Evolutionary conservation across 2,329 filamentous ascomycete species (phyloP), one percentile per base, ranked within the genome.

Genomic region (Aspergillus cejpii): DNA sequence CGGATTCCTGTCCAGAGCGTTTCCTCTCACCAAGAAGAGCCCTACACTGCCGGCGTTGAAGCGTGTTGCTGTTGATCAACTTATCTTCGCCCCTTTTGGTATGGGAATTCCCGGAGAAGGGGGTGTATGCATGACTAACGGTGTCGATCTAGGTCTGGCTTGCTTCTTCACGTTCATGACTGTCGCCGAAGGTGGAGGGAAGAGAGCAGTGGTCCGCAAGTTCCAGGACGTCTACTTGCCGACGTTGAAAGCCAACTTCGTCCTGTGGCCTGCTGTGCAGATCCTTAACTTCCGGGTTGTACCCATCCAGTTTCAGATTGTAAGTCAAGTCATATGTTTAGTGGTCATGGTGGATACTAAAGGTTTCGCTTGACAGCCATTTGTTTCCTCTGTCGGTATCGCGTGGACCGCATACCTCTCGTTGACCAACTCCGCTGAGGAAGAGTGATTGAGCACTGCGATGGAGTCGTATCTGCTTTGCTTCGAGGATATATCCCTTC

Each of bases 381-480:
- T 98, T 63, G 91, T 96, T 6, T 96, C 91, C 12, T 94, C 87
- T 6, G 72, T 98, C 44, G 91, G 91, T 76, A 97, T 97, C 59
- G 89, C 89, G 26, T 97, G 91, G 92, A 97, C 92, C 8, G 91
- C 90, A 15, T 98, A 96, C 67, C 80, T 98, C 8, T 96, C 90
- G 2, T 77, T 98, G 41, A 87, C 85, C 50, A 97, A 97, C 70
- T 84, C 89, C 4, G 76, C 88, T 2, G 88, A 94, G 48, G 85
- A 91, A 42, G 75, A 73, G 11, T 69, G 67, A 58, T 45, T 36
- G 15, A 41, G 29, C 28, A 24, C 29, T 37, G 28, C 40, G 34
- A 26, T 15, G 20, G 17, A 21, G 6, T 17, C 23, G 26, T 39
- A 26, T 26, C 39, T 26, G 37, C 19, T 26, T 38, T 38, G 11